Evolutionary conservation across 768 basidiomycete species (phyloP), one percentile per base, ranked within the genome.

Genomic region (Russula vinacea): DNA sequence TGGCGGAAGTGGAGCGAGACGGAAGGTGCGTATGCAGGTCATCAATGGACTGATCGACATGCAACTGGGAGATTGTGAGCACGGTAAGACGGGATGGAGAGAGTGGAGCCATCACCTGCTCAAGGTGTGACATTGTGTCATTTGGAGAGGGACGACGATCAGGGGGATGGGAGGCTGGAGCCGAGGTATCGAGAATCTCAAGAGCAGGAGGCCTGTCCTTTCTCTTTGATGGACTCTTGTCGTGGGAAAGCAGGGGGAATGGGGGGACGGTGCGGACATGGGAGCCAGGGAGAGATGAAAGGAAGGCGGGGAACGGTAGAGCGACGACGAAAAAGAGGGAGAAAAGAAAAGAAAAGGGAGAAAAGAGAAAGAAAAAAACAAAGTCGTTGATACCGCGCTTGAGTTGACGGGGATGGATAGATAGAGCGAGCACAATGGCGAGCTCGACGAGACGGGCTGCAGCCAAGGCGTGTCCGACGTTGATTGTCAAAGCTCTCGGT

Each of bases 1-100:
- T 85, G 56, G 88, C 81, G 33, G 92, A 92, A 24, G 78, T 78
- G 47, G 90, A 85, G 73, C 90, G 89, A 59, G 87, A 85, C 56
- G 76, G 67, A 26, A 71, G 39, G 62, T 78, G 73, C 50, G 75
- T 73, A 69, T 76, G 70, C 32, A 67, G 74, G 70, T 68, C 72
- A 24, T 71, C 71, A 55, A 76, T 74, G 51, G 75, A 74, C 53
- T 81, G 80, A 64, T 84, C 73, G 67, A 80, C 80, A 45, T 83
- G 73, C 68, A 77, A 79, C 64, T 81, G 80, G 77, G 53, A 70
- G 16, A 58, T 13, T 6, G 45, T 67, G 67, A 64, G 66, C 56
- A 57, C 58, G 45, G 14, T 33, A 14, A 56, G 26, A 40, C 42
- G 42, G 40, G 60, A 56, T 54, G 62, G n/a, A 26, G 13, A 50